Percentiles rank a stretch among this genome's conserved stretches.
These are phyloP conservation scores for Pyracantha coccinea DNA, from an alignment of 331 rosid species.

Conservation along the genomic window DNA sequence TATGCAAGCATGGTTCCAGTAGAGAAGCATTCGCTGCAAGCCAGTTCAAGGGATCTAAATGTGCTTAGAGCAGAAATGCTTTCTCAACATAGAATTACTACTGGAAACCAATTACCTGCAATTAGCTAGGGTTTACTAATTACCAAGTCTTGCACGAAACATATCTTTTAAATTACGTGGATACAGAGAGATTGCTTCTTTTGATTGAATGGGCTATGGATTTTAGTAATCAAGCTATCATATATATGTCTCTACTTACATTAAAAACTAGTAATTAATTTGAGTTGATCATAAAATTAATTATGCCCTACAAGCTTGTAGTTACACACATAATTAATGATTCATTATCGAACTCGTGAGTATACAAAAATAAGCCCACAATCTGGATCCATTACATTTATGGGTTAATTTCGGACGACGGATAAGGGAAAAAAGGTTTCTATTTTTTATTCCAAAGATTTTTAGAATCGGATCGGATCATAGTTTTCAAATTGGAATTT, in stretches of 20 bases:
- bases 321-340: not conserved
- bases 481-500: too few relatives aligned
- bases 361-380: not conserved
- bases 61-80: conserved; percentile 26
- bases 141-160: not conserved
- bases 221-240: not conserved
- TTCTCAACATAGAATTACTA: conserved; percentile 13
- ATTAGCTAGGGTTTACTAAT: not conserved
- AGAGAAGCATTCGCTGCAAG: conserved; percentile 35
- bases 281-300: not conserved
- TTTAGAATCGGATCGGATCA: not conserved
- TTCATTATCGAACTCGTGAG: too few relatives aligned
- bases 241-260: not conserved
- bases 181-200: not conserved
- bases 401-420: not conserved
- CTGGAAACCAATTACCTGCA: conserved; percentile 25
- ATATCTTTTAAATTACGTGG: not conserved
- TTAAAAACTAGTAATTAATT: too few relatives aligned
- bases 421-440: not conserved
- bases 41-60: conserved; percentile 23
- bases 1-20: conserved; percentile 23
- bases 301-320: not conserved
- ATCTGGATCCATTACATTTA: not conserved
- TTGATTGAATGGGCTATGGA: not conserved
- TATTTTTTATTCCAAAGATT: not conserved